Evolutionary conservation across 345 rosid species (phyloP), one percentile per base, ranked within the genome.

Genomic region (Citrus maxima): DNA sequence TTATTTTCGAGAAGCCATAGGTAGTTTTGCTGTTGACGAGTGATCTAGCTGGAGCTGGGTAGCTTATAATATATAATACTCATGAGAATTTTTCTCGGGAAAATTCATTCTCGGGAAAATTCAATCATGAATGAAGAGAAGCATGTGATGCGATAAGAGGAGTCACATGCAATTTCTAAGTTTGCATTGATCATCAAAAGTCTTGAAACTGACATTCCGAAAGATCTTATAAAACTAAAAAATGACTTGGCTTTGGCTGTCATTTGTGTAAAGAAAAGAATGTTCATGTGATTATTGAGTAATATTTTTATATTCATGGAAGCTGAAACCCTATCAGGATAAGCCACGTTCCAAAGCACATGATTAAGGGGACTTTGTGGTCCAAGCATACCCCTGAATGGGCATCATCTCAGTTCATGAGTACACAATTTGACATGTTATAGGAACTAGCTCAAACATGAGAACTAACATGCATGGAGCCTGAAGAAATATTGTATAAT

Each of bases 131-230:
- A 58, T 35, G 66, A 27, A 28, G 34, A 74, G 27, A 62, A 40
- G 24, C 78, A 82, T 78, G 76, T 78, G 84, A 78, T 78, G 22
- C n/a, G 54, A 5, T 74, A 67, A 73, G 67, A 34, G 55, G 60
- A 37, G 4, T 30, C 81, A 75, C 76, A 77, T 77, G 72, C 32
- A 22, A n/a, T 21, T 7, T 7, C 0, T 2, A 3, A 30, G 30
- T 74, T 55, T 2, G 55, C 27, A 32, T 56, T n/a, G 37, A 28
- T n/a, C 21, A 51, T 51, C 22, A 16, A 51, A 37, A 16, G 4
- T 12, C 30, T 12, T 28, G 14, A 25, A 28, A 42, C 62, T 30
- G 46, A 22, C 61, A 64, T 63, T 75, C 70, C 30, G 35, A 63
- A 63, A 80, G 58, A 80, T 51, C 35, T 72, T 65, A 28, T 22